Conservation (phyloP, 768 basidiomycete species). For the Phanerodontia chrysosporium region DNA sequence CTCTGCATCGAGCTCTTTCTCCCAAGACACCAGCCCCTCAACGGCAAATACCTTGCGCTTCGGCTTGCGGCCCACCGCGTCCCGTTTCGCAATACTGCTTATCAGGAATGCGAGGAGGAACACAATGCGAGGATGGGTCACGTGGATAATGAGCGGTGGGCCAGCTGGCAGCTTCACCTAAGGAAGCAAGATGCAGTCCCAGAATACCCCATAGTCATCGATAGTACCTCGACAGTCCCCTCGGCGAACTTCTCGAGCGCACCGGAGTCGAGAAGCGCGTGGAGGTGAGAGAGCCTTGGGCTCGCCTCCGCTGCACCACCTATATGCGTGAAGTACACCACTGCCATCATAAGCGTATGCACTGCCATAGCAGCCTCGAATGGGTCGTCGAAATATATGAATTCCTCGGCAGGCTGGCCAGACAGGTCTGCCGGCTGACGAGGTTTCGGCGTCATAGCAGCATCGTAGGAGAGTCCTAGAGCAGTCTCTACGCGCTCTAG, state of each 20-base stretch:
- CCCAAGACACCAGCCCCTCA: slow-evolving; percentile 53
- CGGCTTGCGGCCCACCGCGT: slow-evolving; percentile 69
- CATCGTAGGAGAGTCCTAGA: slow-evolving; percentile 38
- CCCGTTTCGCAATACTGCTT: slow-evolving; percentile 62
- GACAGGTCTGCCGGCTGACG: slow-evolving; percentile 4
- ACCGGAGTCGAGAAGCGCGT: slow-evolving; percentile 63
- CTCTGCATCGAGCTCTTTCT: slow-evolving; percentile 33
- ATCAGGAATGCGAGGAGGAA: slow-evolving; percentile 65
- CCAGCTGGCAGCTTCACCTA: slow-evolving; percentile 30
- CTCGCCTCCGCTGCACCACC: slow-evolving; percentile 46
- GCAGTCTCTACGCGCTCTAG: slow-evolving; percentile 46
- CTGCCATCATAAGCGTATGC: slow-evolving; percentile 59
- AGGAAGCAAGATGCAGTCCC: background rate
- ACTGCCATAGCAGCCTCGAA: slow-evolving; percentile 41
- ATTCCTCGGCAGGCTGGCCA: slow-evolving; percentile 4
- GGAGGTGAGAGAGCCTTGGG: slow-evolving; percentile 52
- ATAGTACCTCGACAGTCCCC: slow-evolving; percentile 35
- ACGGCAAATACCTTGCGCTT: slow-evolving; percentile 66
- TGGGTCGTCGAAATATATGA: slow-evolving; percentile 28
- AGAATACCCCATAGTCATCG: background rate
- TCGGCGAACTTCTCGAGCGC: slow-evolving; percentile 36
- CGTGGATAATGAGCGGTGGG: slow-evolving; percentile 48
- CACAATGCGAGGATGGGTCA: slow-evolving; percentile 65
- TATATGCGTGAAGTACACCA: slow-evolving; percentile 58
- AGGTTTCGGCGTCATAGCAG: slow-evolving; percentile 17